A percentile compares a stretch with the other conserved stretches of the same genome.
Evolutionary conservation across 345 rosid genomes (phyloP).

Genomic region (Salix exigua): DNA sequence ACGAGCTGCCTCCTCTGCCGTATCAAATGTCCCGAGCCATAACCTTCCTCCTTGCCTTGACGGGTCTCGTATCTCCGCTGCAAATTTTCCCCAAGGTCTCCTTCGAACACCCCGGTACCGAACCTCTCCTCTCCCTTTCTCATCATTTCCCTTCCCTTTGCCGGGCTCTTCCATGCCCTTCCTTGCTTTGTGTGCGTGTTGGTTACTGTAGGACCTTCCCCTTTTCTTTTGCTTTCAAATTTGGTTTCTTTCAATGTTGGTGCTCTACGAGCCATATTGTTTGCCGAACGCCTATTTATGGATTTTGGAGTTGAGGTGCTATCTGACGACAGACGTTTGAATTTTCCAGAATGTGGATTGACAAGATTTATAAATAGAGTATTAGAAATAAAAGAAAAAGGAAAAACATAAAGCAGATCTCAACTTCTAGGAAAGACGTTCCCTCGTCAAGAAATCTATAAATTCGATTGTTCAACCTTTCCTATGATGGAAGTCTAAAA

Average conservation of each 20-base stretch:
- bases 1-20: conserved; percentile 80
- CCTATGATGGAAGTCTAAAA: conserved; percentile 7
- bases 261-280: not conserved
- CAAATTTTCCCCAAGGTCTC: conserved; percentile 89
- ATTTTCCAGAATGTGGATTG: not conserved
- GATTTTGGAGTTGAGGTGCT: not conserved
- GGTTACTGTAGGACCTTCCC: too few relatives aligned
- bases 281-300: not conserved
- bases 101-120: conserved; percentile 70
- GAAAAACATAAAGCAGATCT: not conserved
- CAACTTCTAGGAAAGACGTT: conserved; percentile 17
- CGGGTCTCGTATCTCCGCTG: conserved; percentile 82
- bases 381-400: not conserved
- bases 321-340: not conserved
- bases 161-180: conserved; percentile 1
- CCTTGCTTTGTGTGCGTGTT: conserved; percentile 13
- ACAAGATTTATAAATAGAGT: not conserved
- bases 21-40: conserved; percentile 89
- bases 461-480: conserved; percentile 26
- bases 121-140: conserved; percentile 38
- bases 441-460: conserved; percentile 1
- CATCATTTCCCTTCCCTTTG: conserved; percentile 9
- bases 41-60: conserved; percentile 61
- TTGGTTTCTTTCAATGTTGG: not conserved
- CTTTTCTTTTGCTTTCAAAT: not conserved